Conservation (phyloP, 2,329 filamentous ascomycete species). For the Neoarthrinium moseri region DNA sequence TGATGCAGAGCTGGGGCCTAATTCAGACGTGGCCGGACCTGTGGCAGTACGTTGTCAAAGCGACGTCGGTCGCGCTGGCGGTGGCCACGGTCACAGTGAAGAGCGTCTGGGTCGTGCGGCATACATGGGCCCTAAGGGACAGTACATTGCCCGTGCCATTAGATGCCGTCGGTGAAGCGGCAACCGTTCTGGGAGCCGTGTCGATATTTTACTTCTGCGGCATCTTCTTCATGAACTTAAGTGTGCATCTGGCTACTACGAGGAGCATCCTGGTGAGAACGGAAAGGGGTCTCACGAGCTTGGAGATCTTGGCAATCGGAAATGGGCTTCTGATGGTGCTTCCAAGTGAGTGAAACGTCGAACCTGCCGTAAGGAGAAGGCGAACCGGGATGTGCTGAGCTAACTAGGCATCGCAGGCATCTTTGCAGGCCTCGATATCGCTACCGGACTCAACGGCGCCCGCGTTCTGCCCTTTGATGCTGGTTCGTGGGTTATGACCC, state of each 20-base stretch:
- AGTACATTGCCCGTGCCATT: conserved; percentile 19
- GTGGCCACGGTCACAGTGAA: conserved; percentile 17
- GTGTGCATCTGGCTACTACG: conserved; percentile 45
- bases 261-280: conserved; percentile 41
- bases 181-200: conserved; percentile 36
- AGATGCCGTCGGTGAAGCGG: conserved; percentile 38
- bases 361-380: neutral
- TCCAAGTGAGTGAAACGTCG: conserved; percentile 42
- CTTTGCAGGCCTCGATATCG: conserved; percentile 48
- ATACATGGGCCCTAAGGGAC: conserved; percentile 12
- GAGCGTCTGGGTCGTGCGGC: conserved; percentile 19
- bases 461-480: conserved; percentile 44
- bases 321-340: conserved; percentile 56
- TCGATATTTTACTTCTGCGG: conserved; percentile 54
- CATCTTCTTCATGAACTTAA: conserved; percentile 52
- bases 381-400: too few relatives aligned
- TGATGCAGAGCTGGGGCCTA: conserved; percentile 53
- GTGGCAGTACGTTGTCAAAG: conserved; percentile 24
- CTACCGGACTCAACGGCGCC: conserved; percentile 42
- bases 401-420: too few relatives aligned
- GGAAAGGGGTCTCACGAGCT: conserved; percentile 37
- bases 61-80: conserved; percentile 14
- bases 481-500: conserved; percentile 47
- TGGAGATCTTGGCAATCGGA: conserved; percentile 55
- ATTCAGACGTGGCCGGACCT: conserved; percentile 43